Base-by-base conservation (phyloP, 1,284 basidiomycete species). In the Ceratobasidium sp. region DNA sequence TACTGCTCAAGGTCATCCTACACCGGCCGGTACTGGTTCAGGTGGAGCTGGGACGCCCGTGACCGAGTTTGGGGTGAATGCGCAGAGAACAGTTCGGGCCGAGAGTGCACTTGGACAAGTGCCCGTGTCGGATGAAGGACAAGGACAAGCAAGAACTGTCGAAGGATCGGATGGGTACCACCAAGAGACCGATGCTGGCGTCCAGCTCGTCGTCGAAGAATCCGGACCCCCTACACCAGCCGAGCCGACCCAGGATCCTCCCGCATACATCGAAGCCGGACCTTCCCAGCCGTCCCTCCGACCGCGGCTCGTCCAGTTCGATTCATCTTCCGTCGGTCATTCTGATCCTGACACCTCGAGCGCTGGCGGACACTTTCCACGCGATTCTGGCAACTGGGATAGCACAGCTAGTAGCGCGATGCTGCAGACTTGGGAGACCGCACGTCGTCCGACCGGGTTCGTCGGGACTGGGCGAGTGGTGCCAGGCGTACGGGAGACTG, bases 381-480 rank as follows among this genome's bases (percentile, higher is more conserved):
- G 53, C 36, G 65, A 70, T 34, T 58, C 65, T 14, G 48, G 43
- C 43, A 50, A 46, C 41, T 45, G 53, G 53, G 65, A 70, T 26
- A 70, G 65, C 32, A 58, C 41, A 1, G 21, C 32, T 8, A 70
- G 65, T n/a, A 58, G 52, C 41, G 65, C 39, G 18, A 34, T 58
- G 10, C 45, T 70, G n/a, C 65, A 70, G 41, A 70, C 65, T 2
- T 70, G 65, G 65, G 16, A 21, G 14, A 18, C 65, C 1, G 65
- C 65, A n/a, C 30, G 65, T n/a, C 65, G 65, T 43, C 53, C 65
- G 9, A 70, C 65, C 18, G 65, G 65, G 16, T 70, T 70, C 43
- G 65, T 70, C 23, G 65, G 65, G 26, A 43, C 43, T 9, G 65
- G 65, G 2, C 39, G 52, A 57, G 53, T 70, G 9, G 28, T 53